Conservation (phyloP, 1,284 basidiomycete species). For the Chalciporus sp. region DNA sequence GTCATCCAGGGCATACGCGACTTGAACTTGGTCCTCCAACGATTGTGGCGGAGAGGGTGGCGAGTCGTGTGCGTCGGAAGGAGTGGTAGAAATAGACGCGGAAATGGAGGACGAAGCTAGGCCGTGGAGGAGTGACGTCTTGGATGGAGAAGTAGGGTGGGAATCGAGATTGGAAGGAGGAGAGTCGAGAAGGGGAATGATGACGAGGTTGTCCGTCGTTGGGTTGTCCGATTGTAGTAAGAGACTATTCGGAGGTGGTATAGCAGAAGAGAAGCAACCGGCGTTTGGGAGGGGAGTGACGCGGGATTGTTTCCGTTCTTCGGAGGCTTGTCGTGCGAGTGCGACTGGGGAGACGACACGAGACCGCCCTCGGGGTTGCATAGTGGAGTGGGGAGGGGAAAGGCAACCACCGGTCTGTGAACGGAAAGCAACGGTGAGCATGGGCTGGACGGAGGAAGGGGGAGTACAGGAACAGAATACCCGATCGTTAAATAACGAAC, state of each 20-base stretch:
- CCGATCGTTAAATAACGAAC: slow-evolving; percentile 17
- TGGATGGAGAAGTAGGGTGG: not conserved
- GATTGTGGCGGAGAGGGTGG: slow-evolving; percentile 50
- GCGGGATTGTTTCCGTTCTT: slow-evolving; percentile 39
- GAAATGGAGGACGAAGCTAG: slow-evolving; percentile 18
- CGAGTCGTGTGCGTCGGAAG: slow-evolving; percentile 41
- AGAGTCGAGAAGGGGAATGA: not conserved
- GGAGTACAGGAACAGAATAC: not conserved
- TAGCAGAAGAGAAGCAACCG: slow-evolving; percentile 22
- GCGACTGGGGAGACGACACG: slow-evolving; percentile 48
- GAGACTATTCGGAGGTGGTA: slow-evolving; percentile 1
- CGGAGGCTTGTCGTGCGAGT: slow-evolving; percentile 50
- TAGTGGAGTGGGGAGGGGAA: slow-evolving; percentile 10
- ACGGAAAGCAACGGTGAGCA: slow-evolving; percentile 31
- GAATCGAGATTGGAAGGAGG: not conserved
- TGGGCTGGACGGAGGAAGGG: slow-evolving; percentile 8
- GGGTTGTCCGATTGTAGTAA: slow-evolving; percentile 5
- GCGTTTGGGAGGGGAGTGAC: slow-evolving; percentile 11
- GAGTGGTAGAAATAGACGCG: slow-evolving; percentile 9
- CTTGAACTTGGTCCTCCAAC: slow-evolving; percentile 63
- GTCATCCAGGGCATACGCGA: slow-evolving; percentile 66
- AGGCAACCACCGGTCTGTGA: slow-evolving; percentile 18
- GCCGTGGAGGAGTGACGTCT: not conserved
- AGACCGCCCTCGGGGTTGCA: slow-evolving; percentile 49
- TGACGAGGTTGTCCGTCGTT: not conserved